phyloP scores from a whole-genome alignment of 306 rosid species.

The Dalbergia cochinchinensis region DNA sequence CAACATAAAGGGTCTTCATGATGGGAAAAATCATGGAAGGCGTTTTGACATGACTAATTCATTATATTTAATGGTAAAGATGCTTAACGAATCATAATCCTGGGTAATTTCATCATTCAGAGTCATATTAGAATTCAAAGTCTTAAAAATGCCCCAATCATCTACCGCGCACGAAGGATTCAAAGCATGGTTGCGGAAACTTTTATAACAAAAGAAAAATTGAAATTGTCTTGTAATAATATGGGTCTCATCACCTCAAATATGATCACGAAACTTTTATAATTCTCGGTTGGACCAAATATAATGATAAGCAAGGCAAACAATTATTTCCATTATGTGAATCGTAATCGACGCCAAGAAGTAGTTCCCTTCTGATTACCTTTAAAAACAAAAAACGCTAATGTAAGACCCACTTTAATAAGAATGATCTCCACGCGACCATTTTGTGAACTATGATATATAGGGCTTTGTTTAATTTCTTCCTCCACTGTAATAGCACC shows the following conservation, averaged over 20 bases:
- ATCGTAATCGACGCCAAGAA: slow-evolving; percentile 15
- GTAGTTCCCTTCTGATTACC: neutral
- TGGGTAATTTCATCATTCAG: slow-evolving; percentile 20
- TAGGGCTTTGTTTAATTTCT: too few species aligned
- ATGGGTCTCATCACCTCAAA: neutral
- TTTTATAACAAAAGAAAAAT: slow-evolving; percentile 16
- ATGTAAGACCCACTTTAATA: too few species aligned
- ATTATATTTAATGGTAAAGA: slow-evolving; percentile 15
- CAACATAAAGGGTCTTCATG: slow-evolving; percentile 40
- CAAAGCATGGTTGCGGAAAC: slow-evolving; percentile 32
- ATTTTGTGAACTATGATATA: too few species aligned
- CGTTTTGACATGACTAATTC: slow-evolving; percentile 17
- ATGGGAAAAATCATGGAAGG: slow-evolving; percentile 34
- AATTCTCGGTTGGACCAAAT: slow-evolving; percentile 25
- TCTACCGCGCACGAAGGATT: slow-evolving; percentile 36
- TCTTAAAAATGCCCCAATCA: slow-evolving; percentile 28
- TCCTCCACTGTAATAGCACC: too few species aligned
- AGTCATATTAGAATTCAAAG: slow-evolving; percentile 21
- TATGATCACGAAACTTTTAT: too few species aligned
- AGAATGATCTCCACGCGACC: too few species aligned
- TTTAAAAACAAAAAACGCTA: too few species aligned
- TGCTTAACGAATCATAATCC: slow-evolving; percentile 28
- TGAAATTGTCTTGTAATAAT: slow-evolving; percentile 14
- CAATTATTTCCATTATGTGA: slow-evolving; percentile 16
- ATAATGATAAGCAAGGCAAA: slow-evolving; percentile 7